A percentile compares a stretch with the other conserved stretches of the same genome.
Evolutionary conservation across 257 asterid species (phyloP).

Genomic region (Ligustrum vulgare): DNA sequence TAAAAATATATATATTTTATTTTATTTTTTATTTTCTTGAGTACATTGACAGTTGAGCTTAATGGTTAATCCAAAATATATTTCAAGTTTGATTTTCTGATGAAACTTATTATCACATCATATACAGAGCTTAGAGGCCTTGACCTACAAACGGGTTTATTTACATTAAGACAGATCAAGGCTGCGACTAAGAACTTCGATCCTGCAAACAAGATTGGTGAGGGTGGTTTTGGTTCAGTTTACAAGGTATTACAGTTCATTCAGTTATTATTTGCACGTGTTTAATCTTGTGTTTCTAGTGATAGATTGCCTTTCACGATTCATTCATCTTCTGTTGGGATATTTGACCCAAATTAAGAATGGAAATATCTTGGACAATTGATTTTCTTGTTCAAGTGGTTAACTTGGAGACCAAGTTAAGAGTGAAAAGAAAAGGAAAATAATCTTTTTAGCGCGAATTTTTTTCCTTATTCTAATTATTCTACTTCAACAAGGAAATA

Average conservation of each 20-base stretch:
- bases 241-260: conserved; percentile 57
- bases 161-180: conserved; percentile 74
- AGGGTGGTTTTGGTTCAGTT: conserved; percentile 93
- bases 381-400: too few species aligned
- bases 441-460: too few species aligned
- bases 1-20: background rate
- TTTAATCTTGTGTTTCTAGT: background rate
- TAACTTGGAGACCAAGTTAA: too few species aligned
- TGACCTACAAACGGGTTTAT: conserved; percentile 77
- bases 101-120: conserved; percentile 10
- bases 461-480: too few species aligned
- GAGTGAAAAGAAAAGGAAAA: too few species aligned
- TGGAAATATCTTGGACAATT: too few species aligned
- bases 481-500: too few species aligned
- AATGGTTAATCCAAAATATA: background rate
- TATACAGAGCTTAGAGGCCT: conserved; percentile 74
- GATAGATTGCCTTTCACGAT: background rate
- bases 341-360: too few species aligned
- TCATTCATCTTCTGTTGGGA: too few species aligned
- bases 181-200: conserved; percentile 84
- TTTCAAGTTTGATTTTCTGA: conserved; percentile 17
- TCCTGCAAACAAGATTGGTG: conserved; percentile 83
- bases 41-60: background rate
- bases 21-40: background rate
- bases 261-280: background rate